Conservation (phyloP, 2,329 filamentous ascomycete species). For the Nigrograna mackinnonii region DNA sequence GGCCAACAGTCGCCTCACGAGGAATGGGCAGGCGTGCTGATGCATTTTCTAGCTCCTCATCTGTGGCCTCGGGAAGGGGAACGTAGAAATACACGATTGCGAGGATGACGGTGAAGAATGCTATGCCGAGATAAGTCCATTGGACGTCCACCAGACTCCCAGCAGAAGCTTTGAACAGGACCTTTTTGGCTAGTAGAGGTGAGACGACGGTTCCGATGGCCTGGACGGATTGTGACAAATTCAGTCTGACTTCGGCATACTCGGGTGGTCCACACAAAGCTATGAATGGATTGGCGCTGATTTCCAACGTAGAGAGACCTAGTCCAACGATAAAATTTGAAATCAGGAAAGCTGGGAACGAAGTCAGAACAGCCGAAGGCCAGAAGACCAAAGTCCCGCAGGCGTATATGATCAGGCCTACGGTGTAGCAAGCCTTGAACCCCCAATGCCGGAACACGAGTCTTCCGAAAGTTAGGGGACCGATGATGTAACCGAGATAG, state of each 20-base stretch:
- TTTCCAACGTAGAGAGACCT: slow-evolving; percentile 63
- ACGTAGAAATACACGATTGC: slow-evolving; percentile 65
- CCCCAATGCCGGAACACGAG: slow-evolving; percentile 61
- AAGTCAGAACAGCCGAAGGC: slow-evolving; percentile 66
- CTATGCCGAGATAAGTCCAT: slow-evolving; percentile 67
- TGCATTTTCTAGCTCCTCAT: slow-evolving; percentile 61
- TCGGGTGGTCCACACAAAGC: slow-evolving; percentile 63
- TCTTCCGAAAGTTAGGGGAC: slow-evolving; percentile 68
- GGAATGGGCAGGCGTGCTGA: slow-evolving; percentile 47
- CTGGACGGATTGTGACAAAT: slow-evolving; percentile 64
- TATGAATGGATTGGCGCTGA: slow-evolving; percentile 66
- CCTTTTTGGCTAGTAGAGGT: slow-evolving; percentile 61
- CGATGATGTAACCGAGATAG: slow-evolving; percentile 72
- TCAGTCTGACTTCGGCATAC: slow-evolving; percentile 63
- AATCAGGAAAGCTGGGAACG: slow-evolving; percentile 62
- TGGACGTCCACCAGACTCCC: slow-evolving; percentile 63
- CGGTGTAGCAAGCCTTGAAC: slow-evolving; percentile 65
- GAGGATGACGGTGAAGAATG: slow-evolving; percentile 62
- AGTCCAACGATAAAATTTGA: slow-evolving; percentile 67
- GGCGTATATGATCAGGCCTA: slow-evolving; percentile 65
- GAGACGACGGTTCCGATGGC: slow-evolving; percentile 64
- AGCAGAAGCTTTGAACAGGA: slow-evolving; percentile 57
- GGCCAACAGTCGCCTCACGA: slow-evolving; percentile 47
- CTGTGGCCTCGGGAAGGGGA: slow-evolving; percentile 64
- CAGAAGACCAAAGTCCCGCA: slow-evolving; percentile 65